A percentile compares a stretch with the other conserved stretches of the same genome.
These are phyloP conservation scores for Pluteus cervinus DNA, from an alignment of 768 basidiomycete species.

Conservation along the genomic window DNA sequence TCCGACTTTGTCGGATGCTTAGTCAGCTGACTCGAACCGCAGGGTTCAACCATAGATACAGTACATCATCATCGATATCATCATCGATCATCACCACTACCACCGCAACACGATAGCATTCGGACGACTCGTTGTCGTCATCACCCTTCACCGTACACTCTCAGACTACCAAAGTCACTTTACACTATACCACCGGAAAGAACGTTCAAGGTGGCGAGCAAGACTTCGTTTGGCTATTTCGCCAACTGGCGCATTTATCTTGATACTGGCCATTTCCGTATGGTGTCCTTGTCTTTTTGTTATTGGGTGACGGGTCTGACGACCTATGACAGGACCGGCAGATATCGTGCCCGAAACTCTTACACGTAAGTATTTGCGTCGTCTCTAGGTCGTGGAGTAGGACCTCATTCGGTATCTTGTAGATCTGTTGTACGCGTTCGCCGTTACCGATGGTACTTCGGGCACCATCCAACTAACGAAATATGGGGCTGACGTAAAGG, in stretches of 20 bases:
- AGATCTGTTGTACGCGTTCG: conserved; percentile 75
- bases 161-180: no score
- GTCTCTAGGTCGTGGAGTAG: neutral
- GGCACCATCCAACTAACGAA: conserved; percentile 69
- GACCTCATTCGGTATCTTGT: neutral
- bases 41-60: no score
- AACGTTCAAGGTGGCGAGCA: conserved; percentile 27
- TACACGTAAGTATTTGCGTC: conserved; percentile 50
- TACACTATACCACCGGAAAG: no score
- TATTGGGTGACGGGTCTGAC: conserved; percentile 4
- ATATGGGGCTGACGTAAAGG: conserved; percentile 67
- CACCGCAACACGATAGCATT: no score
- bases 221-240: conserved; percentile 45
- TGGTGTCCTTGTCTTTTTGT: neutral
- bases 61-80: no score
- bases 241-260: conserved; percentile 63
- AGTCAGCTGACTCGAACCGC: no score
- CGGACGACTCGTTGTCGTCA: no score
- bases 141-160: no score
- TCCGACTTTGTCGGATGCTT: no score
- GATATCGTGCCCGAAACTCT: conserved; percentile 53
- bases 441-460: conserved; percentile 56
- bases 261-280: conserved; percentile 61
- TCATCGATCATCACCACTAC: no score
- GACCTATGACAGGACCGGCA: conserved; percentile 44